Evolutionary conservation across 495 filamentous ascomycete species (phyloP), one percentile per base, ranked within the genome.

Genomic region (Xylaria flabelliformis): DNA sequence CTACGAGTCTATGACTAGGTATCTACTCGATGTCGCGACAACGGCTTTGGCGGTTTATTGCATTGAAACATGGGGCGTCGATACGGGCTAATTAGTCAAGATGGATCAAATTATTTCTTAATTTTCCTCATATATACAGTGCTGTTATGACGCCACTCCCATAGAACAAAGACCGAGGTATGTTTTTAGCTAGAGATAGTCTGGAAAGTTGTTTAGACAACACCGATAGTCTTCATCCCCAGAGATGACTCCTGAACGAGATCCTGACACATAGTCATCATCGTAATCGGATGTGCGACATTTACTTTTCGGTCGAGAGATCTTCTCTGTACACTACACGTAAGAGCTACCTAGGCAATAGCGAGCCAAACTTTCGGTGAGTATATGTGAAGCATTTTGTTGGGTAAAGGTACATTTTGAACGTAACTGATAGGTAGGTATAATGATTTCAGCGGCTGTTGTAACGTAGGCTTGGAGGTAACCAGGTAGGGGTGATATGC

Each of bases 301-400:
- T n/a, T n/a, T 26, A 44, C 36, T 26, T 26, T 26, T 64, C n/a
- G 61, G 21, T 8, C 21, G n/a, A 44, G 2, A 44, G 19, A 7
- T 64, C 12, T 44, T 19, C 39, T 19, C 39, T 29, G 39, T 64
- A 42, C 12, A 64, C n/a, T 64, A 64, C 61, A 64, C 21, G n/a
- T 64, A 64, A 34, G 61, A 29, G 17, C 44, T 44, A 44, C 39
- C 58, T 32, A 12, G 58, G 19, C 34, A 39, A 61, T 61, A 61
- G 32, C 19, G 58, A 61, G 19, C 58, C 58, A 61, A 39, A 61
- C 32, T 36, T 21, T 61, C 17, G 58, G 58, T 19, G 58, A 21
- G 34, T 36, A 34, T 39, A 32, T n/a, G 9, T 34, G 29, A 36
- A 59, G 34, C 50, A 53, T 13, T 13, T 26, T 26, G 12, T 53